Evolutionary conservation across 2,329 filamentous ascomycete species (phyloP).

Genomic region (Colletotrichum sp.): DNA sequence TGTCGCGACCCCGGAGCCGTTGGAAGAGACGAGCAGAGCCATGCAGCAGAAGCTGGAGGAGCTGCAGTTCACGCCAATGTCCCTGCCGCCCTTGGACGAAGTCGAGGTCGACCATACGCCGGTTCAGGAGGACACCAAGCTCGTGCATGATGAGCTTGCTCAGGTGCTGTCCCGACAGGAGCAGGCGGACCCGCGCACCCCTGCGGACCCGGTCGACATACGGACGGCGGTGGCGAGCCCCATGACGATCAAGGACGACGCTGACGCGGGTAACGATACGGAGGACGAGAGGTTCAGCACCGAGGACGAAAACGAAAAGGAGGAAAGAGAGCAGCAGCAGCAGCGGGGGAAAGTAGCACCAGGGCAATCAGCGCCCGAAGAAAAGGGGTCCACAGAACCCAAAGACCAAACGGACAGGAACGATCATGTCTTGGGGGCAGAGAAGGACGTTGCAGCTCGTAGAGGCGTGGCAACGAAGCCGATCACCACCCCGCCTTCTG

Average conservation of each 20-base stretch:
- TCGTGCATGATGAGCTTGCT: not conserved
- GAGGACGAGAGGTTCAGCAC: not conserved
- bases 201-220: not conserved
- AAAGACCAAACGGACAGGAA: slow-evolving; percentile 4
- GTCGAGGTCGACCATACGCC: slow-evolving; percentile 1
- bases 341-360: not conserved
- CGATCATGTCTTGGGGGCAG: not conserved
- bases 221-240: not conserved
- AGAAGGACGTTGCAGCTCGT: not conserved
- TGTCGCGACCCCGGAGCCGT: not conserved
- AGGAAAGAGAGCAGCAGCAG: not conserved
- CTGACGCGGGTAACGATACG: not conserved
- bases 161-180: not conserved
- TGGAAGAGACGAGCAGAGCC: slow-evolving; percentile 1
- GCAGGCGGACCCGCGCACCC: not conserved
- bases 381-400: slow-evolving; percentile 25
- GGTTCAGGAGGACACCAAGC: not conserved
- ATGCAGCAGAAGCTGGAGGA: slow-evolving; percentile 14
- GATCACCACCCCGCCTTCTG: not conserved
- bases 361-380: slow-evolving; percentile 9
- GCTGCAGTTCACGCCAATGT: slow-evolving; percentile 13
- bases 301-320: not conserved
- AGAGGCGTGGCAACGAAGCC: not conserved
- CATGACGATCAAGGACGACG: not conserved
- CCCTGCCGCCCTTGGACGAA: not conserved